phyloP scores from a whole-genome alignment of 345 rosid species.

The Citrus reticulata region DNA sequence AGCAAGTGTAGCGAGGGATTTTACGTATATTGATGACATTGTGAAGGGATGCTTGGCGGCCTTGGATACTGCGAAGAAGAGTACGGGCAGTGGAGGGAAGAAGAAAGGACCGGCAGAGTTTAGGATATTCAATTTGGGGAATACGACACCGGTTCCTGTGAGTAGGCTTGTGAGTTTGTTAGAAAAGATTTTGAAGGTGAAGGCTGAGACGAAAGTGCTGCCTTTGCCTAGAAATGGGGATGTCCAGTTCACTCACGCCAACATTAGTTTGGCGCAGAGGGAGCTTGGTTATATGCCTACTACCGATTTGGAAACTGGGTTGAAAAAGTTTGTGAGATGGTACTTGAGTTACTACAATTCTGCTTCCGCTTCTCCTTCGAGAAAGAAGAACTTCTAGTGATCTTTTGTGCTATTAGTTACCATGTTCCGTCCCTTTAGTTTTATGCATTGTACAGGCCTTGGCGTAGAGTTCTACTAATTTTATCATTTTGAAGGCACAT shows the following conservation, averaged over 20 bases:
- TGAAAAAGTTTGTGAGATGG: slow-evolving; percentile 77
- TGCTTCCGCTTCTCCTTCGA: slow-evolving; percentile 22
- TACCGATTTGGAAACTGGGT: slow-evolving; percentile 57
- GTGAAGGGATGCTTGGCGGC: slow-evolving; percentile 62
- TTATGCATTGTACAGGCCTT: slow-evolving; percentile 9
- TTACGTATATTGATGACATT: slow-evolving; percentile 69
- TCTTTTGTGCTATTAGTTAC: not conserved
- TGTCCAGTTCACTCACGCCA: slow-evolving; percentile 59
- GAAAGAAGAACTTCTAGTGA: slow-evolving; percentile 27
- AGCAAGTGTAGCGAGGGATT: slow-evolving; percentile 65
- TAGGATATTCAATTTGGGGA: slow-evolving; percentile 62
- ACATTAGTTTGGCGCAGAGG: slow-evolving; percentile 51
- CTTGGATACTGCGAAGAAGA: slow-evolving; percentile 61
- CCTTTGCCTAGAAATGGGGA: slow-evolving; percentile 71
- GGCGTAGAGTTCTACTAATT: not conserved
- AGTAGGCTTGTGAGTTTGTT: slow-evolving; percentile 50
- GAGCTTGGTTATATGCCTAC: slow-evolving; percentile 59
- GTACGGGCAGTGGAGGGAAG: slow-evolving; percentile 73
- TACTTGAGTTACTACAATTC: slow-evolving; percentile 40
- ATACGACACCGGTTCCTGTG: slow-evolving; percentile 56
- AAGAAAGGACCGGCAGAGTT: slow-evolving; percentile 53
- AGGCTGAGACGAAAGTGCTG: slow-evolving; percentile 53
- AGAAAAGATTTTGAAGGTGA: slow-evolving; percentile 60
- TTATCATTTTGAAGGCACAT: not conserved
- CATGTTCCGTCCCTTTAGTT: not conserved